phyloP scores from a whole-genome alignment of 1,284 basidiomycete genomes.

The Pholiota adiposa region DNA sequence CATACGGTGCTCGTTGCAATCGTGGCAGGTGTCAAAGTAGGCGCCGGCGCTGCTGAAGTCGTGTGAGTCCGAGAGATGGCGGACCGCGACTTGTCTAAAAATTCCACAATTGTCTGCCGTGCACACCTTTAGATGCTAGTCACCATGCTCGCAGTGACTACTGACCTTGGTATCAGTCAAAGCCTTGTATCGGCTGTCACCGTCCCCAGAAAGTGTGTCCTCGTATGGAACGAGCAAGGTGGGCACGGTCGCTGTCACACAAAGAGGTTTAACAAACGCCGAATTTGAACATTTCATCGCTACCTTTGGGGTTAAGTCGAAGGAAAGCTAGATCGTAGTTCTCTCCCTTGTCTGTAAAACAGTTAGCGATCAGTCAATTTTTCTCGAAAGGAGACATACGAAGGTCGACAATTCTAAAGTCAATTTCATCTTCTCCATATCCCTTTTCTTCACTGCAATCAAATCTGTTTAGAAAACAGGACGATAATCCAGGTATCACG shows the following conservation, averaged over 20 bases:
- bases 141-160: slow-evolving; percentile 22
- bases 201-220: slow-evolving; percentile 71
- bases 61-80: slow-evolving; percentile 66
- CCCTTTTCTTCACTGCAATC: slow-evolving; percentile 68
- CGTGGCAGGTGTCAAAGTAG: slow-evolving; percentile 79
- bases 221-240: slow-evolving; percentile 82
- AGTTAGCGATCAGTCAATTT: not conserved
- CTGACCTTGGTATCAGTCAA: slow-evolving; percentile 76
- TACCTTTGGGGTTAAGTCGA: slow-evolving; percentile 80
- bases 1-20: slow-evolving; percentile 67
- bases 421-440: slow-evolving; percentile 70
- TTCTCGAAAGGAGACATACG: slow-evolving; percentile 36
- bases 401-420: slow-evolving; percentile 64
- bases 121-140: slow-evolving; percentile 13
- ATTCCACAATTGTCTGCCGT: slow-evolving; percentile 72
- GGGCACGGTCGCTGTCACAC: slow-evolving; percentile 78
- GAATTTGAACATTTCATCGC: not conserved
- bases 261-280: not conserved
- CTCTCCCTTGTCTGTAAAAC: slow-evolving; percentile 60
- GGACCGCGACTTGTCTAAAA: slow-evolving; percentile 83
- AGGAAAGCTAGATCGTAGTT: slow-evolving; percentile 69
- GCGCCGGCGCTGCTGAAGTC: slow-evolving; percentile 74
- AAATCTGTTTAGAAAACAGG: not conserved
- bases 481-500: not conserved
- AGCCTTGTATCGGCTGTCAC: slow-evolving; percentile 82